phyloP scores from a whole-genome alignment of 2,329 filamentous ascomycete species.

The Fusarium oligoseptatum region DNA sequence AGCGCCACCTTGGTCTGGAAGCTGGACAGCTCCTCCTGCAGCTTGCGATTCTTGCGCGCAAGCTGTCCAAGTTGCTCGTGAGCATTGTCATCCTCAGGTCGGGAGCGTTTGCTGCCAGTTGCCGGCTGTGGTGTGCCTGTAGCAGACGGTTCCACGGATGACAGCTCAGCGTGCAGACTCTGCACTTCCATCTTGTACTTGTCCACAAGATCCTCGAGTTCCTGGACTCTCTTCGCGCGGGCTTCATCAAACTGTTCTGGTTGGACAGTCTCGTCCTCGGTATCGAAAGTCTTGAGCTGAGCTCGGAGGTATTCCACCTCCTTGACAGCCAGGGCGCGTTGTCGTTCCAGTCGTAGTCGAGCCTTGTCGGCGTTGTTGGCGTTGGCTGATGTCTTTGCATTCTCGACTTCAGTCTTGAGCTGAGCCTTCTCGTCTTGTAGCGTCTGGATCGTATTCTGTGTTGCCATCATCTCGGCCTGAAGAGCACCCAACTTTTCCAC shows the following conservation, averaged over 20 bases:
- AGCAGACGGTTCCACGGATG: slow-evolving; percentile 67
- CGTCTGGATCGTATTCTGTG: slow-evolving; percentile 79
- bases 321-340: slow-evolving; percentile 86
- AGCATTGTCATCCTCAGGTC: slow-evolving; percentile 71
- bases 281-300: slow-evolving; percentile 89
- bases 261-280: slow-evolving; percentile 89
- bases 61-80: slow-evolving; percentile 85
- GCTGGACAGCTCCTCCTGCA: slow-evolving; percentile 82
- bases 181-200: slow-evolving; percentile 87
- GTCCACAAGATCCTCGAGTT: slow-evolving; percentile 89
- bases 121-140: slow-evolving; percentile 54
- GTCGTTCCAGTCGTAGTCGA: slow-evolving; percentile 83
- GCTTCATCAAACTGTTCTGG: slow-evolving; percentile 82
- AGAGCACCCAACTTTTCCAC: slow-evolving; percentile 83
- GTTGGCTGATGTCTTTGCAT: slow-evolving; percentile 67
- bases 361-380: slow-evolving; percentile 72
- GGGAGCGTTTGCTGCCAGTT: slow-evolving; percentile 73
- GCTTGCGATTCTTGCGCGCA: slow-evolving; percentile 85
- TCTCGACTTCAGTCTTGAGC: slow-evolving; percentile 78
- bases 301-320: slow-evolving; percentile 95
- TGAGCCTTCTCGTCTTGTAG: slow-evolving; percentile 78
- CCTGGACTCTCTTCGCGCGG: slow-evolving; percentile 79
- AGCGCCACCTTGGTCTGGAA: slow-evolving; percentile 78
- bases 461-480: slow-evolving; percentile 82
- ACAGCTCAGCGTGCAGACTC: slow-evolving; percentile 79